Conservation (phyloP, 1,284 basidiomycete genomes). For the Malassezia furfur region DNA sequence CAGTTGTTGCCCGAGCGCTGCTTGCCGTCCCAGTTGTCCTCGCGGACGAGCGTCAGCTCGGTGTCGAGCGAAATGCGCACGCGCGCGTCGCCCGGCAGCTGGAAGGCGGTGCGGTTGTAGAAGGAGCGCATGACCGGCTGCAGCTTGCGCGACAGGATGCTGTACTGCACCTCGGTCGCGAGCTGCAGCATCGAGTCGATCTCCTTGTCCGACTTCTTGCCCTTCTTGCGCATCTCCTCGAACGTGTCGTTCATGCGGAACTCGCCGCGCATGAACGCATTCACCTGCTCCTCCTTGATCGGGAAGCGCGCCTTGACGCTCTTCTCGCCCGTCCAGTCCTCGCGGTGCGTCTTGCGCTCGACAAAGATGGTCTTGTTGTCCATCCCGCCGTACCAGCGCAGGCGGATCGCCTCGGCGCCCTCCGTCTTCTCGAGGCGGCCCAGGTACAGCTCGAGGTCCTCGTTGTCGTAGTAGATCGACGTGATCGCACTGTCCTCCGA, state of each 20-base stretch:
- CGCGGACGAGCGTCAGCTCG: conserved; percentile 81
- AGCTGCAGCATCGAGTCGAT: conserved; percentile 92
- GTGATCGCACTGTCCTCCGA: conserved; percentile 73
- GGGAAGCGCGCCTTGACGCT: conserved; percentile 96
- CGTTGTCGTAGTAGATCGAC: conserved; percentile 86
- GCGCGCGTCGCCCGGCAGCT: conserved; percentile 91
- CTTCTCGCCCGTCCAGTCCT: conserved; percentile 99
- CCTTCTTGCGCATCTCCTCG: conserved; percentile 74
- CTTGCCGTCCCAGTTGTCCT: conserved; percentile 90
- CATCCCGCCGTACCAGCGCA: conserved; percentile 96
- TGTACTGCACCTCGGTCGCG: conserved; percentile 90
- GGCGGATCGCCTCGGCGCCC: conserved; percentile 88
- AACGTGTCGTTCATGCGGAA: conserved; percentile 92
- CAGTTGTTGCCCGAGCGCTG: conserved; percentile 75
- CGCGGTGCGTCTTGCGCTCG: conserved; percentile 94
- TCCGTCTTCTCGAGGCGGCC: conserved; percentile 96
- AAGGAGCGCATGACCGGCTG: conserved; percentile 85
- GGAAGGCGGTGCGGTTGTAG: conserved; percentile 98
- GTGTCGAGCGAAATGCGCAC: conserved; percentile 98
- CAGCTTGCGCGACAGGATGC: conserved; percentile 72
- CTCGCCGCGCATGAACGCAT: conserved; percentile 78
- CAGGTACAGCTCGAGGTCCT: conserved; percentile 92
- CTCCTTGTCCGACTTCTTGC: conserved; percentile 88
- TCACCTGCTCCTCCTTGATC: conserved; percentile 88
- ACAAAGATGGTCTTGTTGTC: conserved; percentile 72